Conservation (phyloP, 2,329 filamentous ascomycete genomes). For the Beauveria sp. region DNA sequence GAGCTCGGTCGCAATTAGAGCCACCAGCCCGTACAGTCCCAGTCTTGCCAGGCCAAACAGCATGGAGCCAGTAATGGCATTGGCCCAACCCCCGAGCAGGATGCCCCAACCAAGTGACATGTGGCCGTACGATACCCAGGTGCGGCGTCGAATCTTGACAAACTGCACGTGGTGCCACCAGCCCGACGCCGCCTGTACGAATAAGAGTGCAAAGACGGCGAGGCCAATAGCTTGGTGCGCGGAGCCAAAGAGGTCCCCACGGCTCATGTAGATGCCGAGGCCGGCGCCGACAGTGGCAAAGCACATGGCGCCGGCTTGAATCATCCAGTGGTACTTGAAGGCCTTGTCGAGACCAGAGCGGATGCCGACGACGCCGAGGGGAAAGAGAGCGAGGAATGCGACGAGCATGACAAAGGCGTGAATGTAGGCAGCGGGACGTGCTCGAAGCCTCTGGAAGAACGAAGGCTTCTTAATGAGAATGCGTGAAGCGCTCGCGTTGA, state of each 20-base stretch:
- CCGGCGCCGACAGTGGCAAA: neutral
- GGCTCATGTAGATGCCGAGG: constrained; percentile 8
- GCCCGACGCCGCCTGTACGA: constrained; percentile 1
- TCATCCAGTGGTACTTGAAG: constrained; percentile 11
- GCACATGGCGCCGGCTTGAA: neutral
- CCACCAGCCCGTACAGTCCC: neutral
- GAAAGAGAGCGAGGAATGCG: constrained; percentile 9
- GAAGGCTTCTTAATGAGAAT: neutral
- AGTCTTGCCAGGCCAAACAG: constrained; percentile 2
- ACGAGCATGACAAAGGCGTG: constrained; percentile 10
- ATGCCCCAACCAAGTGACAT: constrained; percentile 10
- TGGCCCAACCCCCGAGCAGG: constrained; percentile 9
- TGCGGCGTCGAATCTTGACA: constrained; percentile 8
- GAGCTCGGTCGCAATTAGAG: neutral
- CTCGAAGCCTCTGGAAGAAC: neutral
- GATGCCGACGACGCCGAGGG: constrained; percentile 10
- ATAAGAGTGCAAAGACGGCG: neutral
- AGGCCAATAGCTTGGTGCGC: constrained; percentile 9
- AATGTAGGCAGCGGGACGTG: constrained; percentile 4
- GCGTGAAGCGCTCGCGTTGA: neutral
- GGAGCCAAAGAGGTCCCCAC: constrained; percentile 4
- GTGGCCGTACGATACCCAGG: constrained; percentile 11
- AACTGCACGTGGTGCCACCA: constrained; percentile 13
- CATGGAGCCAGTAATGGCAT: constrained; percentile 1
- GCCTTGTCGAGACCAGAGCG: constrained; percentile 7